Base-by-base conservation (phyloP, 208 protist species). In the Entamoeba moshkovskii region DNA sequence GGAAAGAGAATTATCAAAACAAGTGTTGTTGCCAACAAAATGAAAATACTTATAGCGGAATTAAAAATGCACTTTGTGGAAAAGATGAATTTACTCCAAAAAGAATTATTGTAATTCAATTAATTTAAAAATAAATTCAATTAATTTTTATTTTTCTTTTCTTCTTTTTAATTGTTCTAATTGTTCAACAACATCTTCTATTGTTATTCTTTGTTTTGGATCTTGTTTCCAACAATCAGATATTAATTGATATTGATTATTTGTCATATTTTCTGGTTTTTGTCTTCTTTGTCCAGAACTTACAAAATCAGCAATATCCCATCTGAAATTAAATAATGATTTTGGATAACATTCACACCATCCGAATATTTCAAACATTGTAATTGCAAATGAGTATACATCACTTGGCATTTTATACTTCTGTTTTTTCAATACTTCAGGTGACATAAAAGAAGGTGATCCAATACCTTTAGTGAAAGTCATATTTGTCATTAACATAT, bases 371-470 rank as follows among this genome's bases (percentile, higher is more conserved):
- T 96, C 96, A 1, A 52, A 94, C 46, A 96, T 66, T 1, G 97
- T 94, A 18, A 97, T 94, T 33, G 94, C 96, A 95, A 95, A 97
- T 1, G 94, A 94, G 47, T 95, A 97, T 1, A 97, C 95, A 95
- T 97, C 96, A 15, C 94, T 95, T 1, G 94, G 93, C 18, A 95
- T 45, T 49, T 93, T 93, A 92, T 96, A 96, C 15, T 85, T 38
- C 66, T 93, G 4, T 2, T 93, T 94, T 38, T 52, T n/a, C 66
- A 96, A 47, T 45, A 96, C 94, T 85, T 96, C 96, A 33, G 96
- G 96, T 16, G 95, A 94, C 94, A 95, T 96, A 47, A 92, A 96
- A 6, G 22, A n/a, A n/a, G 94, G 94, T 25, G 94, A 93, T 49
- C 94, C 94, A 25, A 85, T 52, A 45, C 66, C 93, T 46, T 92